A percentile compares a stretch with the other conserved stretches of the same genome.
Conservation (phyloP, 176 grass and related monocot species). For the Bolboschoenus planiculmis region DNA sequence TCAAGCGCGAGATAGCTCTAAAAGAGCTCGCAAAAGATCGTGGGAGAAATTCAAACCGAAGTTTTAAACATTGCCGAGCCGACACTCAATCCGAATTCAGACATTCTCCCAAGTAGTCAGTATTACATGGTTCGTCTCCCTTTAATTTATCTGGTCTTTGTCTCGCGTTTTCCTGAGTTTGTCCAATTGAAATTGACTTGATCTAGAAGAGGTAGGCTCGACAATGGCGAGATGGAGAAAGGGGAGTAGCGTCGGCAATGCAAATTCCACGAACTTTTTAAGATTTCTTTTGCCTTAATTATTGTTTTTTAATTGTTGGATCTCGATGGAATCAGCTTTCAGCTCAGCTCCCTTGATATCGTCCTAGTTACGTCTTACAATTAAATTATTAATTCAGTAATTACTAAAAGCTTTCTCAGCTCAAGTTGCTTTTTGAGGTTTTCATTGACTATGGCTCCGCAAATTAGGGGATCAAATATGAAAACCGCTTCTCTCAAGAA, state of each 20-base stretch:
- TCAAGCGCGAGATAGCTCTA: background rate
- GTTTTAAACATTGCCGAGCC: background rate
- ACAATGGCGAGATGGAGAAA: conserved; percentile 17
- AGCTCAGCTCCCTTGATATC: background rate
- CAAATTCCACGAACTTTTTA: background rate
- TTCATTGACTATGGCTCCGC: background rate
- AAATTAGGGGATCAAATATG: background rate
- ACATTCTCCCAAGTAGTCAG: conserved; percentile 1
- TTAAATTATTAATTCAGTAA: background rate
- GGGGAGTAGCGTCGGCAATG: background rate
- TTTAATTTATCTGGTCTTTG: background rate
- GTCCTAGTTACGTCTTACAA: background rate
- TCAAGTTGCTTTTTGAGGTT: background rate
- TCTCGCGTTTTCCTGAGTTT: background rate
- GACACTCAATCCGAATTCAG: background rate
- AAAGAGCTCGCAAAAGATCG: background rate
- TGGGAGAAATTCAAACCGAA: conserved; percentile 6
- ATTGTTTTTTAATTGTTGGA: conserved; percentile 1
- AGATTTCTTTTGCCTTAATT: background rate
- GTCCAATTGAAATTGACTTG: conserved; percentile 11
- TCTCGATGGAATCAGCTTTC: background rate
- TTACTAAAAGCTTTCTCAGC: background rate
- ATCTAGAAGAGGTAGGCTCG: background rate
- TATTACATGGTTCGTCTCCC: background rate
- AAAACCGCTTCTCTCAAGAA: too few species aligned